Conservation (phyloP, 345 rosid species). For the Stellera chamaejasme region DNA sequence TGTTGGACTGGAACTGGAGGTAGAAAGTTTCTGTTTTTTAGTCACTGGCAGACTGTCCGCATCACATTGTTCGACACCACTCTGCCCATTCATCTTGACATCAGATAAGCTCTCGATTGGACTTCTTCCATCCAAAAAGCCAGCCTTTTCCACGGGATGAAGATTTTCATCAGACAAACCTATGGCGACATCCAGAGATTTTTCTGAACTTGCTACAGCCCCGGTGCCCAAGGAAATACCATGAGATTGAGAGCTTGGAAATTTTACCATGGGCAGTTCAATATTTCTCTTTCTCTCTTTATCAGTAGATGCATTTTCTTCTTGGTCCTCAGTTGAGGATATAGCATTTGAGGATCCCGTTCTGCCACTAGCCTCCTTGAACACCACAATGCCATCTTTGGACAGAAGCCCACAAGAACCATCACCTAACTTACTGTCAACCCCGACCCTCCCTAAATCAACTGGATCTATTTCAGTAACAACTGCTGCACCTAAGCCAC, state of each 20-base stretch:
- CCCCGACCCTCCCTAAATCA: conserved; percentile 6
- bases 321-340: conserved; percentile 17
- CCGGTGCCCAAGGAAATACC: conserved; percentile 20
- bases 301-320: conserved; percentile 17
- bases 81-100: conserved; percentile 3
- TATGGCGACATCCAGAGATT: conserved; percentile 25
- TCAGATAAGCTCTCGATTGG: conserved; percentile 19
- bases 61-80: conserved; percentile 17
- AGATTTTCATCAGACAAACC: conserved; percentile 26
- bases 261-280: conserved; percentile 24
- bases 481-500: conserved; percentile 4
- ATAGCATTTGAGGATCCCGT: conserved; percentile 17
- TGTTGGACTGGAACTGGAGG: conserved; percentile 20
- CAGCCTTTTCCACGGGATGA: conserved; percentile 17
- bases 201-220: conserved; percentile 19
- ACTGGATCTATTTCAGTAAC: conserved; percentile 13
- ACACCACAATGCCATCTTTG: conserved; percentile 13
- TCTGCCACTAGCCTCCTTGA: conserved; percentile 10
- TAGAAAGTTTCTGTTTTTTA: conserved; percentile 25
- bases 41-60: conserved; percentile 18
- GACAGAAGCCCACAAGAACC: conserved; percentile 19
- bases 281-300: conserved; percentile 9
- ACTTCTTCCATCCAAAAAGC: conserved; percentile 16
- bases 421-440: conserved; percentile 12
- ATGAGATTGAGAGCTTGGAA: conserved; percentile 22